phyloP scores from a whole-genome alignment of 495 filamentous ascomycete genomes.

The Stereocaulon alpinum region DNA sequence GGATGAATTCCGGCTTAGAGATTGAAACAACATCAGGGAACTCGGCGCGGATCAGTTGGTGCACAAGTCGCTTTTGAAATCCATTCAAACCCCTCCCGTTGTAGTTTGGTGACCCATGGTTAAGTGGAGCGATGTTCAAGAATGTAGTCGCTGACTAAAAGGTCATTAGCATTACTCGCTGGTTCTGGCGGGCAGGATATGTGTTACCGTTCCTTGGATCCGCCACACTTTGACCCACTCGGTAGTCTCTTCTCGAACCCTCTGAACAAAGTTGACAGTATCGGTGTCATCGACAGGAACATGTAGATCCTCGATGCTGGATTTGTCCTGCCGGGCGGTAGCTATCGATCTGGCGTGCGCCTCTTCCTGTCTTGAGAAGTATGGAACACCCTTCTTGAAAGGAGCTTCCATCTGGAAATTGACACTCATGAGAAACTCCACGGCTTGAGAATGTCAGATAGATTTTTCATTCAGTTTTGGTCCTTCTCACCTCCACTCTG shows the following conservation, averaged over 20 bases:
- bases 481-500: conserved; percentile 38
- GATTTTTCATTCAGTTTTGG: not conserved
- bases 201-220: conserved; percentile 11
- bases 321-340: conserved; percentile 27
- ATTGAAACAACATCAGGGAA: conserved; percentile 47
- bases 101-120: conserved; percentile 11
- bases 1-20: conserved; percentile 37
- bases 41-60: conserved; percentile 55
- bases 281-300: conserved; percentile 45
- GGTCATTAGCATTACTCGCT: not conserved
- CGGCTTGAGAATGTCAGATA: conserved; percentile 30
- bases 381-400: conserved; percentile 52
- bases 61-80: conserved; percentile 54
- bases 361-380: conserved; percentile 60
- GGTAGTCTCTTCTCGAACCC: conserved; percentile 31
- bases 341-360: conserved; percentile 31
- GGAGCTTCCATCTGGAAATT: conserved; percentile 52
- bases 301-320: conserved; percentile 37
- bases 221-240: conserved; percentile 38
- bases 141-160: conserved; percentile 28
- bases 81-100: conserved; percentile 27
- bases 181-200: not conserved
- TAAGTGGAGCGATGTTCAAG: conserved; percentile 28
- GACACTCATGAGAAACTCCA: conserved; percentile 51
- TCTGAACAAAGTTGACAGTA: conserved; percentile 44